Conservation (phyloP, 768 basidiomycete genomes). For the Paxillus involutus region DNA sequence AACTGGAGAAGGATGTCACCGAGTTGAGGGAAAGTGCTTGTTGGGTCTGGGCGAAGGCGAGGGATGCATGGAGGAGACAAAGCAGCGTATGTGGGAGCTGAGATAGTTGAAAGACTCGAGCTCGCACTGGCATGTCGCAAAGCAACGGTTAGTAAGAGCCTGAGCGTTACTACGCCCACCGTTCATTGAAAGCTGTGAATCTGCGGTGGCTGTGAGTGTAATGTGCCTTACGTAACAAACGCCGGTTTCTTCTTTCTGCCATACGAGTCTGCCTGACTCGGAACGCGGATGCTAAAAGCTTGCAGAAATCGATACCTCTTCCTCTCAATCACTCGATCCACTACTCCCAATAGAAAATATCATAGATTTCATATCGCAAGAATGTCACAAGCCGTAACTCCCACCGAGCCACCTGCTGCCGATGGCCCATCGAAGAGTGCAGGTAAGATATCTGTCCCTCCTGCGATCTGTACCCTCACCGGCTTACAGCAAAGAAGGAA, state of each 20-base stretch:
- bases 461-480: slow-evolving; percentile 1
- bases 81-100: slow-evolving; percentile 3
- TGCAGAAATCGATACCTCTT: slow-evolving; percentile 21
- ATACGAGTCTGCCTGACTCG: slow-evolving; percentile 11
- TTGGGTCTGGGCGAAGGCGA: slow-evolving; percentile 11
- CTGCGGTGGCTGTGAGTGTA: too few species aligned
- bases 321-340: slow-evolving; percentile 3
- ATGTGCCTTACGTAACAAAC: slow-evolving; percentile 4
- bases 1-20: slow-evolving; percentile 32
- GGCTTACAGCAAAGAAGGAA: slow-evolving; percentile 71
- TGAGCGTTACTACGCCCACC: too few species aligned
- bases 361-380: background rate
- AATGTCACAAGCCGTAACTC: slow-evolving; percentile 6
- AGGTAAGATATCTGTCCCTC: slow-evolving; percentile 26
- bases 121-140: slow-evolving; percentile 1
- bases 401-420: background rate
- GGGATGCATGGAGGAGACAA: background rate
- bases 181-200: too few species aligned
- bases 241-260: slow-evolving; percentile 2
- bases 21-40: slow-evolving; percentile 37
- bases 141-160: background rate
- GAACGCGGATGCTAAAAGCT: slow-evolving; percentile 18
- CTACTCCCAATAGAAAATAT: background rate
- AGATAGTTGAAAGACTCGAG: background rate
- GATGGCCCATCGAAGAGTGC: slow-evolving; percentile 38